phyloP scores from a whole-genome alignment of 2,329 filamentous ascomycete genomes.

The Raffaelea ambrosiae region DNA sequence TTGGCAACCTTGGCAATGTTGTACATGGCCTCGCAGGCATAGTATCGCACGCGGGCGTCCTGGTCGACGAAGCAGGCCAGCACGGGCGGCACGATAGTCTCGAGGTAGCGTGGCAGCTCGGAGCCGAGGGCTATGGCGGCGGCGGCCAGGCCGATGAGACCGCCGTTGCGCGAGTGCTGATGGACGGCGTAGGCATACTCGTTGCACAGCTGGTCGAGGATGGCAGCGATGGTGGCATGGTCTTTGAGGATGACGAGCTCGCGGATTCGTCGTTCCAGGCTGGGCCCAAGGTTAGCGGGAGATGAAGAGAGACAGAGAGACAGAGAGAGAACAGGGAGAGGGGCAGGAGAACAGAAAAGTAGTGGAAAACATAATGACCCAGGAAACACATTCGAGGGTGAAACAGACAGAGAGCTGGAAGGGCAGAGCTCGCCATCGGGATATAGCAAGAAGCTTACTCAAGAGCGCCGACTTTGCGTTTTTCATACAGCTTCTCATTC shows the following conservation, averaged over 20 bases:
- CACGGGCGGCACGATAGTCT: conserved; percentile 91
- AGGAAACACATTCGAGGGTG: too few species aligned
- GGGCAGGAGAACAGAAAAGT: too few species aligned
- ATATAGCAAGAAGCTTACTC: too few species aligned
- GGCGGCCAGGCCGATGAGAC: conserved; percentile 88
- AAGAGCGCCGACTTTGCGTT: conserved; percentile 89
- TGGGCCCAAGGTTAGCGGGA: conserved; percentile 28
- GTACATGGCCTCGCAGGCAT: conserved; percentile 99
- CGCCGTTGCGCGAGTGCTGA: conserved; percentile 92
- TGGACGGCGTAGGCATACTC: conserved; percentile 97
- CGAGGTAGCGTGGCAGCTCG: conserved; percentile 86
- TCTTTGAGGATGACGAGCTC: conserved; percentile 71
- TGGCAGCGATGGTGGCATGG: conserved; percentile 70
- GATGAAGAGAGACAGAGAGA: background rate
- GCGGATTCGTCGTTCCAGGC: conserved; percentile 83
- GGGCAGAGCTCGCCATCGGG: too few species aligned
- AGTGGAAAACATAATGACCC: too few species aligned
- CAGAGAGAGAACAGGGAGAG: conserved; percentile 16
- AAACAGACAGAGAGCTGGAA: too few species aligned
- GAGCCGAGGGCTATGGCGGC: conserved; percentile 91
- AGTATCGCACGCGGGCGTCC: conserved; percentile 94
- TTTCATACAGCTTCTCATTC: conserved; percentile 98
- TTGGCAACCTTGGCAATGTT: conserved; percentile 99
- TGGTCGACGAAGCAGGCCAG: conserved; percentile 96
- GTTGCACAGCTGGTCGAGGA: conserved; percentile 93